A percentile compares a stretch with the other conserved stretches of the same genome.
These are phyloP conservation scores for Trichoderma afroharzianum DNA, from an alignment of 2,329 filamentous ascomycete genomes.

Conservation along the genomic window DNA sequence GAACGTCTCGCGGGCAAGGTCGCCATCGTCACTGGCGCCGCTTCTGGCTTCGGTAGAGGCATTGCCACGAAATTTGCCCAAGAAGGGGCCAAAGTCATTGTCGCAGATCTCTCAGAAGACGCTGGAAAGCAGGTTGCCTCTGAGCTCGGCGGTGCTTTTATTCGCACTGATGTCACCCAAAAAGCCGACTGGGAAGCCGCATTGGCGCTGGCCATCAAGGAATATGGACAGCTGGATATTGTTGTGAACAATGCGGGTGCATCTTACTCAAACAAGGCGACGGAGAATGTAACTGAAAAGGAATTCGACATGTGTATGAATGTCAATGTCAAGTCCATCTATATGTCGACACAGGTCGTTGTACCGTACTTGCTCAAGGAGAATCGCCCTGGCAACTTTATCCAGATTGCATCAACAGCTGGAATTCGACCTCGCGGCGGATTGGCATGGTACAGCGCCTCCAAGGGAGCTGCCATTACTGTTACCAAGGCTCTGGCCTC, in stretches of 20 bases:
- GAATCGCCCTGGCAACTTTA: constrained; percentile 56
- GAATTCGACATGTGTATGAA: constrained; percentile 65
- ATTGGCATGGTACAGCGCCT: constrained; percentile 67
- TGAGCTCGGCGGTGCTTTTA: constrained; percentile 43
- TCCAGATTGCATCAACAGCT: constrained; percentile 65
- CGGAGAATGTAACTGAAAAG: constrained; percentile 58
- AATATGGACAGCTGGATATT: constrained; percentile 52
- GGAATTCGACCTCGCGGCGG: constrained; percentile 56
- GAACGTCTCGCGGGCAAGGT: constrained; percentile 38
- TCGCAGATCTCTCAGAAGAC: constrained; percentile 57
- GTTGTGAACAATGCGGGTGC: constrained; percentile 61
- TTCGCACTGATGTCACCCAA: constrained; percentile 48
- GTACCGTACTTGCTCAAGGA: constrained; percentile 58
- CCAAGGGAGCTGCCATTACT: constrained; percentile 62
- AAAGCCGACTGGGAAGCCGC: constrained; percentile 51
- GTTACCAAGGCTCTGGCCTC: constrained; percentile 60
- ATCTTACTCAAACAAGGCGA: constrained; percentile 59
- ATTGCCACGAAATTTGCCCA: constrained; percentile 56
- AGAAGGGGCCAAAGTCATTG: constrained; percentile 59
- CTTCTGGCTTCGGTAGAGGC: constrained; percentile 61
- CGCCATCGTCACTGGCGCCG: constrained; percentile 50
- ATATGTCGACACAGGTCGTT: constrained; percentile 55
- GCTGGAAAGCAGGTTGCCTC: constrained; percentile 47
- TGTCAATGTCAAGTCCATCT: constrained; percentile 67
- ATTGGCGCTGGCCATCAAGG: constrained; percentile 42